Conservation (phyloP, 257 asterid species). For the Solanum bukasovii region DNA sequence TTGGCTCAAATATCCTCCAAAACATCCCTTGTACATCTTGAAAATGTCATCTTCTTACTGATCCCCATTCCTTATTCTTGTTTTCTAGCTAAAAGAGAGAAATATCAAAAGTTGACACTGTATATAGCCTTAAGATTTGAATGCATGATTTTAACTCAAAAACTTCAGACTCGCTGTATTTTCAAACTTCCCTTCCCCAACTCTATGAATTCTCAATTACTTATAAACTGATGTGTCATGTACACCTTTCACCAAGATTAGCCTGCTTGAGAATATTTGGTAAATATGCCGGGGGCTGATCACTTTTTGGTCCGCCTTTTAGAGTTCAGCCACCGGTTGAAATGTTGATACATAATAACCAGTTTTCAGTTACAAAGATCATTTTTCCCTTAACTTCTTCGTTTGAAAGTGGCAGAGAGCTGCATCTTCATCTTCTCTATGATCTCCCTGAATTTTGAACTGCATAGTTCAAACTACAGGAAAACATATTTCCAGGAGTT, state of each 20-base stretch:
- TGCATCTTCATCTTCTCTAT: neutral
- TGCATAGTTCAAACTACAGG: neutral
- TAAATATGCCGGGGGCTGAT: neutral
- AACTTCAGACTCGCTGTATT: neutral
- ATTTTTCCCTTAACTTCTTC: neutral
- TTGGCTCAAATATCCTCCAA: neutral
- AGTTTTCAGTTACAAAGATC: neutral
- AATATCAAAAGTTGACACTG: neutral
- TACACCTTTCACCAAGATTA: neutral
- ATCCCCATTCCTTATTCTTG: neutral
- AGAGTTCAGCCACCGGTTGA: neutral
- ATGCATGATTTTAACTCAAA: neutral
- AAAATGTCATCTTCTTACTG: neutral
- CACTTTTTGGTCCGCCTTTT: neutral
- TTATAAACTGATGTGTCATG: neutral
- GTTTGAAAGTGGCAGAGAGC: neutral
- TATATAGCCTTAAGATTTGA: neutral
- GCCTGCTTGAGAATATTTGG: neutral
- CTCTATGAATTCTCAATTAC: neutral
- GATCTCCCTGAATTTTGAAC: neutral
- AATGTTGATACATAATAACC: neutral
- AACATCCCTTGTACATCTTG: neutral
- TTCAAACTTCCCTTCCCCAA: neutral
- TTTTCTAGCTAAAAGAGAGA: neutral
- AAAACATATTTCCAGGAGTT: neutral